Conservation (phyloP, 495 filamentous ascomycete species). For the Zalerion maritima region DNA sequence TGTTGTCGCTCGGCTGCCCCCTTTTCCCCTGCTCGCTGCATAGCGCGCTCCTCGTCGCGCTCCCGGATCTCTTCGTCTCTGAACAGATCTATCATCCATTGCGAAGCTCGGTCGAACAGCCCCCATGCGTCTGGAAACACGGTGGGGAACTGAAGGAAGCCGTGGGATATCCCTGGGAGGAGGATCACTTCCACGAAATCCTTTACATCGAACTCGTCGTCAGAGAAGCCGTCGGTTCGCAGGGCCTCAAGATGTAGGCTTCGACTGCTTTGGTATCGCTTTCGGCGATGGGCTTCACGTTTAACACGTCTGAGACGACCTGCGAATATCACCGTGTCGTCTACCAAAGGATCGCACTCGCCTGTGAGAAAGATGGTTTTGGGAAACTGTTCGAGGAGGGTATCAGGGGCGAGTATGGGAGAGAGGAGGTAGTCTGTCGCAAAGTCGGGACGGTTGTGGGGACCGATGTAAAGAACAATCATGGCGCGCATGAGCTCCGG, state of each 20-base stretch:
- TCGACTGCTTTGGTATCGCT: too few species aligned
- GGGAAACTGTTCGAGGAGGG: constrained; percentile 66
- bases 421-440: constrained; percentile 78
- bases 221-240: constrained; percentile 3
- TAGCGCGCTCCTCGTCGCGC: constrained; percentile 10
- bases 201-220: constrained; percentile 54
- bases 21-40: constrained; percentile 7
- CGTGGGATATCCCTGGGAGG: constrained; percentile 79
- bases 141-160: constrained; percentile 78
- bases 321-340: constrained; percentile 92
- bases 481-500: constrained; percentile 99
- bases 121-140: constrained; percentile 79
- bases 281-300: too few species aligned
- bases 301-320: constrained; percentile 76
- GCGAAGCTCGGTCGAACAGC: constrained; percentile 55
- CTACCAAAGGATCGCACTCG: constrained; percentile 87
- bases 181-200: constrained; percentile 68
- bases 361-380: constrained; percentile 89
- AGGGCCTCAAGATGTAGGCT: constrained; percentile 23
- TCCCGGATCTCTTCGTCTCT: constrained; percentile 29
- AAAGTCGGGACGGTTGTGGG: constrained; percentile 85
- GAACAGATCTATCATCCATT: constrained; percentile 68
- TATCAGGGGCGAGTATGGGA: constrained; percentile 77
- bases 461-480: constrained; percentile 96
- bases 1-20: constrained; percentile 8